phyloP scores from a whole-genome alignment of 2,329 filamentous ascomycete genomes.

The Paramyrothecium roridum region DNA sequence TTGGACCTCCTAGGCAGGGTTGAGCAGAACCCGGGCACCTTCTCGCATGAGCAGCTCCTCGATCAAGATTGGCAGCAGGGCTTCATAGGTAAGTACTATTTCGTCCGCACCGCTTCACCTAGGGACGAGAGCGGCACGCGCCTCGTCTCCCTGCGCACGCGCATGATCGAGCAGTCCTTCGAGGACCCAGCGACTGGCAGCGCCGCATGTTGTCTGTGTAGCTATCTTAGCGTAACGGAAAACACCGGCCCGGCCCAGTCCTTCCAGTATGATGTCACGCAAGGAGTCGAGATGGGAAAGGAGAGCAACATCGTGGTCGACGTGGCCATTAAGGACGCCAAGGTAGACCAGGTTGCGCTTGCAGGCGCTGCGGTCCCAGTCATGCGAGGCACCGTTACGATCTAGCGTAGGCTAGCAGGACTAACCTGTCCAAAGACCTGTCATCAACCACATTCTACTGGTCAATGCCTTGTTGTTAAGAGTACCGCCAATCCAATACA shows the following conservation, averaged over 20 bases:
- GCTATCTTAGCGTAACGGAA: constrained; percentile 48
- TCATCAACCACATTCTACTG: not conserved
- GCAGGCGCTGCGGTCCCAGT: constrained; percentile 30
- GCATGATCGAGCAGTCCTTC: constrained; percentile 53
- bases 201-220: constrained; percentile 54
- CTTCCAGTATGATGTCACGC: constrained; percentile 50
- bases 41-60: constrained; percentile 31
- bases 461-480: not conserved
- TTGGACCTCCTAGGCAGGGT: constrained; percentile 53
- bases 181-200: constrained; percentile 64
- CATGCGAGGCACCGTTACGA: constrained; percentile 28
- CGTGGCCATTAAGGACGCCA: constrained; percentile 27
- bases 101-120: constrained; percentile 38
- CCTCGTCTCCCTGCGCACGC: constrained; percentile 44
- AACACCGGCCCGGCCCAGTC: constrained; percentile 23
- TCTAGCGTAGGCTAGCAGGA: constrained; percentile 13
- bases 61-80: constrained; percentile 54
- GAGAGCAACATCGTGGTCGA: constrained; percentile 49
- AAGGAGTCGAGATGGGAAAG: constrained; percentile 67
- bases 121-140: constrained; percentile 19
- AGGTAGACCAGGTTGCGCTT: constrained; percentile 26
- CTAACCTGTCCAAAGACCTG: not conserved
- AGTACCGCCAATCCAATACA: not conserved
- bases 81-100: constrained; percentile 58
- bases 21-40: constrained; percentile 25